Evolutionary conservation across 371 early-diverging fungal genomes (phyloP).

Genomic region (Umbelopsis sp.): DNA sequence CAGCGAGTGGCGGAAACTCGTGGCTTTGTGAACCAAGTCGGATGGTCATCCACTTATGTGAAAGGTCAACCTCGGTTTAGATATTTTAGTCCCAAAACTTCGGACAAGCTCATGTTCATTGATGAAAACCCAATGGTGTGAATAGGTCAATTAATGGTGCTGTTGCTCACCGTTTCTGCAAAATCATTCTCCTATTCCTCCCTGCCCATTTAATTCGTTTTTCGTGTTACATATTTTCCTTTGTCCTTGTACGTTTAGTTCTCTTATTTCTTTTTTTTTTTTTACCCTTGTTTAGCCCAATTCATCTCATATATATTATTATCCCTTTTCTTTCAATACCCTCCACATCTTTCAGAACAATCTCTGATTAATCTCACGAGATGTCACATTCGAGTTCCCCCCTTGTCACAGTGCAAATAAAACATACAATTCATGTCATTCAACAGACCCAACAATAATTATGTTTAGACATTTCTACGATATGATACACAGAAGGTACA

Average conservation of each 20-base stretch:
- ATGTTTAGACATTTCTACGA: not conserved
- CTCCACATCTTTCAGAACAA: not conserved
- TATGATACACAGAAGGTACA: not conserved
- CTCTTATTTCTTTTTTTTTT: not conserved
- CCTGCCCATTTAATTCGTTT: not conserved
- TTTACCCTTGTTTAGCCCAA: not conserved
- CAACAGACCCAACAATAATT: not conserved
- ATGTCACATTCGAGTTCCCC: not conserved
- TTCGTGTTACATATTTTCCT: conserved; percentile 13
- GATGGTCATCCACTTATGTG: conserved; percentile 11
- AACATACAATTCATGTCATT: not conserved
- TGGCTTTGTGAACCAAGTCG: conserved; percentile 10
- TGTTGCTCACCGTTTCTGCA: not conserved
- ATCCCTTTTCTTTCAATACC: conserved; percentile 2
- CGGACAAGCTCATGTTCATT: conserved; percentile 37
- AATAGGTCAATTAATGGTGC: not conserved
- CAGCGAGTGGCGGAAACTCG: not conserved
- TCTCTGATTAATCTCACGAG: not conserved
- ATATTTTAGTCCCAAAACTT: conserved; percentile 35
- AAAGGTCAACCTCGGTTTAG: conserved; percentile 32
- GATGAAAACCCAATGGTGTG: conserved; percentile 35
- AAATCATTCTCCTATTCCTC: not conserved
- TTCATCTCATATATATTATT: not conserved
- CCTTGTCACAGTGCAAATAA: not conserved
- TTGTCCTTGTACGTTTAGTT: conserved; percentile 10